These are phyloP conservation scores for Kokia cookei DNA, from an alignment of 441 rosid species.

Conservation along the genomic window DNA sequence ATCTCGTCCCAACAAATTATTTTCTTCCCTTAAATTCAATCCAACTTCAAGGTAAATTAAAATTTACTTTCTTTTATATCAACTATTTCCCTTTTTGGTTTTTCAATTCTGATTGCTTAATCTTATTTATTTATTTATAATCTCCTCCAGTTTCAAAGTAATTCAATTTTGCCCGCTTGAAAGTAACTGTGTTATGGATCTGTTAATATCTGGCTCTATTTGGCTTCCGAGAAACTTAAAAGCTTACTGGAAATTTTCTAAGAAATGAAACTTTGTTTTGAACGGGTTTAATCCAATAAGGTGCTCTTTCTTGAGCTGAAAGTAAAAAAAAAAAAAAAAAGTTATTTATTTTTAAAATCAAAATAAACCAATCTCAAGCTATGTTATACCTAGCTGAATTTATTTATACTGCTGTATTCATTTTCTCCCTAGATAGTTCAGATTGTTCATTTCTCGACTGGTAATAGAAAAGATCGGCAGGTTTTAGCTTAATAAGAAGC, in stretches of 20 bases:
- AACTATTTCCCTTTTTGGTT: too few species aligned
- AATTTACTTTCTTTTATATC: neutral
- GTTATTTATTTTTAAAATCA: too few species aligned
- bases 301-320: neutral
- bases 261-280: neutral
- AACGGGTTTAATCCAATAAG: neutral
- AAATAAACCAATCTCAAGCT: too few species aligned
- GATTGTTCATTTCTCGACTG: neutral
- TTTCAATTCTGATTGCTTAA: neutral
- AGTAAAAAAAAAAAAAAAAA: neutral
- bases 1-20: neutral
- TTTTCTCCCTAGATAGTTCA: neutral
- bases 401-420: neutral
- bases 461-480: neutral
- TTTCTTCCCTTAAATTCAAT: conserved; percentile 10
- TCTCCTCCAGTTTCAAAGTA: conserved; percentile 1
- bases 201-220: neutral
- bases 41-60: conserved; percentile 16
- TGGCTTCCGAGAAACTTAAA: conserved; percentile 4
- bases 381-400: neutral
- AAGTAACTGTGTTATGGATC: neutral
- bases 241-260: neutral
- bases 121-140: neutral
- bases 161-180: neutral
- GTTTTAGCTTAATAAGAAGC: neutral